Percentiles rank a stretch among this genome's conserved stretches.
phyloP scores from a whole-genome alignment of 2,329 filamentous ascomycete genomes.

The Arthrobotrys sphaeroides region DNA sequence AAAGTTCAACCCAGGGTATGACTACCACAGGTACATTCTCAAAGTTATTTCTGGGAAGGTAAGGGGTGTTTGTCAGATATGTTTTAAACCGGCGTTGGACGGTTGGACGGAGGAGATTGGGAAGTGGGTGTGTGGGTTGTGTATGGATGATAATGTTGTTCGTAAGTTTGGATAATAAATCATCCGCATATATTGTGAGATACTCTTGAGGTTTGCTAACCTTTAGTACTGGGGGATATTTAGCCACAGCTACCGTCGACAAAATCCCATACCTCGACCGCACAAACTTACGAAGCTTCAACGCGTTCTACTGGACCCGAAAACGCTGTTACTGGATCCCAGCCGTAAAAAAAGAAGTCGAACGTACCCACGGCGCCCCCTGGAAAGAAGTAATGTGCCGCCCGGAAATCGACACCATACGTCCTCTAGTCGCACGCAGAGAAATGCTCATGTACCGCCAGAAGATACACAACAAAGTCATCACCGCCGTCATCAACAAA shows the following conservation, averaged over 20 bases:
- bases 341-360: slow-evolving; percentile 7
- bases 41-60: background rate
- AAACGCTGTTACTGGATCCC: slow-evolving; percentile 24
- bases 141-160: slow-evolving; percentile 31
- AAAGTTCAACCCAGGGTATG: slow-evolving; percentile 6
- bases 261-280: background rate
- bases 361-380: background rate
- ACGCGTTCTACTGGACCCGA: background rate
- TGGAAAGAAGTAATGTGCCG: background rate
- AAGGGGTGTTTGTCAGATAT: slow-evolving; percentile 26
- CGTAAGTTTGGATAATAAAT: slow-evolving; percentile 9
- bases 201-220: background rate
- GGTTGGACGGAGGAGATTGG: background rate
- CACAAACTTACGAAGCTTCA: background rate
- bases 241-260: background rate
- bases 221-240: background rate
- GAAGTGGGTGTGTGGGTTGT: background rate
- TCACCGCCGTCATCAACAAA: background rate
- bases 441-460: background rate
- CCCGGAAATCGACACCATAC: background rate
- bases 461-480: background rate
- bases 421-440: slow-evolving; percentile 3
- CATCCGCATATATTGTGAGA: too few relatives aligned
- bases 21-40: slow-evolving; percentile 34
- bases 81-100: slow-evolving; percentile 7